These are phyloP conservation scores for Zopfia rhizophila DNA, from an alignment of 2,329 filamentous ascomycete species.

Conservation along the genomic window DNA sequence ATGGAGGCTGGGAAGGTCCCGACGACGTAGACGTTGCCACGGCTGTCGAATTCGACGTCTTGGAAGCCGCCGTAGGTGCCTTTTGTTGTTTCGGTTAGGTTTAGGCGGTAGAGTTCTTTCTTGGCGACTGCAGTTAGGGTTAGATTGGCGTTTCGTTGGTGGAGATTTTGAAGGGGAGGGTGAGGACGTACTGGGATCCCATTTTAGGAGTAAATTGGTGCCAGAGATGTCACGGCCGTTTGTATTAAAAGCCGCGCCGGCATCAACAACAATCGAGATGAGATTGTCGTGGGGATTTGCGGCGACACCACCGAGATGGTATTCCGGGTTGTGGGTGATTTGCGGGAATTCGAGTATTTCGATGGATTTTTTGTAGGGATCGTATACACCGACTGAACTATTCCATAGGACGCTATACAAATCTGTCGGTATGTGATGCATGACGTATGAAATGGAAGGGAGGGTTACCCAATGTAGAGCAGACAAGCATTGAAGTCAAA, in stretches of 20 bases:
- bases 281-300: constrained; percentile 12
- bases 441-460: background rate
- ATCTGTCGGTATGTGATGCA: background rate
- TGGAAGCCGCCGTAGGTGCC: constrained; percentile 23
- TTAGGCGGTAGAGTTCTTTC: constrained; percentile 7
- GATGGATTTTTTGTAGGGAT: constrained; percentile 14
- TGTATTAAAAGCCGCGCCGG: constrained; percentile 17
- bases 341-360: constrained; percentile 15
- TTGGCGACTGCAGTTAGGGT: background rate
- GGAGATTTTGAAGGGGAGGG: too few relatives aligned
- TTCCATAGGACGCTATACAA: constrained; percentile 17
- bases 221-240: constrained; percentile 21
- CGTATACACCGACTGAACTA: constrained; percentile 18
- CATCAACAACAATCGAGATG: constrained; percentile 19
- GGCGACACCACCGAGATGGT: constrained; percentile 22
- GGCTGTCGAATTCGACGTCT: constrained; percentile 21
- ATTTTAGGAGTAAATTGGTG: constrained; percentile 20
- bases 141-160: too few relatives aligned
- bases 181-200: constrained; percentile 11
- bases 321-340: constrained; percentile 19
- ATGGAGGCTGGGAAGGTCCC: constrained; percentile 21
- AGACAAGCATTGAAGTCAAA: constrained; percentile 21
- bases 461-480: constrained; percentile 17
- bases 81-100: constrained; percentile 18
- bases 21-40: constrained; percentile 22